These are phyloP conservation scores for Pinus tabuliformis DNA, from an alignment of 75 land plant species.

Conservation along the genomic window DNA sequence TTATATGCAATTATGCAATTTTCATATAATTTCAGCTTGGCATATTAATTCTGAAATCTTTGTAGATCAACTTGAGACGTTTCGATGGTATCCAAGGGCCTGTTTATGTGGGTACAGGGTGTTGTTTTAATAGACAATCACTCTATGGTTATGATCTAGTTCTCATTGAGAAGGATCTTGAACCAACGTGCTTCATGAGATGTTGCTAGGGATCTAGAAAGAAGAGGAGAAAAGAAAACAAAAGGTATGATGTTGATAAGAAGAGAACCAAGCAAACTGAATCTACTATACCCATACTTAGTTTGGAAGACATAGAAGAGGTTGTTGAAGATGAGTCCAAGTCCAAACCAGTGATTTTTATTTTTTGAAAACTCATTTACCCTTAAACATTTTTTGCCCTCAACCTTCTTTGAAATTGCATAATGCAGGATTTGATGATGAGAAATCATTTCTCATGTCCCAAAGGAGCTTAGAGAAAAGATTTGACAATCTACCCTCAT, in stretches of 20 bases:
- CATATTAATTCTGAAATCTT: neutral
- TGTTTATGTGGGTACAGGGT: constrained; percentile 89
- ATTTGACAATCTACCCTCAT: constrained; percentile 90
- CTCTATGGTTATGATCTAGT: constrained; percentile 88
- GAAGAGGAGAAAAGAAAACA: constrained; percentile 36
- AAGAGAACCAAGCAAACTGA: constrained; percentile 59
- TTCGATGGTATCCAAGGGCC: constrained; percentile 86
- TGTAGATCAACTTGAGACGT: constrained; percentile 87
- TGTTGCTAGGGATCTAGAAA: constrained; percentile 73
- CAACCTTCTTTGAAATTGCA: neutral
- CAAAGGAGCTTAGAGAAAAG: constrained; percentile 89
- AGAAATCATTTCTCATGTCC: constrained; percentile 80
- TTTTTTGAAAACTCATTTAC: neutral
- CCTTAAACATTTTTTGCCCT: neutral
- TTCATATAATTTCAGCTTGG: neutral
- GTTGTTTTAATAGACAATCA: constrained; percentile 85
- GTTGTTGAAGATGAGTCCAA: constrained; percentile 66
- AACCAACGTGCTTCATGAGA: constrained; percentile 59
- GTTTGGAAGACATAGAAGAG: constrained; percentile 84
- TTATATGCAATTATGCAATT: neutral
- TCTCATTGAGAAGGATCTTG: constrained; percentile 58
- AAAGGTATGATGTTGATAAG: constrained; percentile 50
- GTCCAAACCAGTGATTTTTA: neutral
- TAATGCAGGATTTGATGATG: constrained; percentile 77
- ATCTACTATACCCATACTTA: constrained; percentile 78